Evolutionary conservation across 2,329 filamentous ascomycete species (phyloP).

Genomic region (Alternaria solani): DNA sequence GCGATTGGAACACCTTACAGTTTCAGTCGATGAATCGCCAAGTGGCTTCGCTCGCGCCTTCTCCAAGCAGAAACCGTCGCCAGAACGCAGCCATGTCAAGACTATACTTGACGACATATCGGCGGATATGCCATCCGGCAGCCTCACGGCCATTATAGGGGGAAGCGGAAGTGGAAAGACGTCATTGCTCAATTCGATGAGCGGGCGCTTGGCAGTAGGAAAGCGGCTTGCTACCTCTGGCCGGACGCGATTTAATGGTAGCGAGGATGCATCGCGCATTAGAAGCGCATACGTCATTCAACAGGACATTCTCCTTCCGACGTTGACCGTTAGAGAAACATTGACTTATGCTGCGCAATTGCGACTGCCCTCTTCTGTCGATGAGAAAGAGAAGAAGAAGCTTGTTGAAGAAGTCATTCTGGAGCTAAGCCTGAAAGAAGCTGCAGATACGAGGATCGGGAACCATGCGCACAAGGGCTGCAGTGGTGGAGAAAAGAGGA

Average conservation of each 20-base stretch:
- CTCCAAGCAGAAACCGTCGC: slow-evolving; percentile 37
- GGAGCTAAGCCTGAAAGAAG: slow-evolving; percentile 78
- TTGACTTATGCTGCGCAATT: slow-evolving; percentile 76
- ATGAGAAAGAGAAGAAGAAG: slow-evolving; percentile 63
- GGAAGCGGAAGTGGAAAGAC: slow-evolving; percentile 75
- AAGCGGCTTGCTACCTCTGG: slow-evolving; percentile 64
- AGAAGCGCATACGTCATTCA: slow-evolving; percentile 77
- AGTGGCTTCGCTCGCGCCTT: slow-evolving; percentile 34
- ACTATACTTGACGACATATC: slow-evolving; percentile 69
- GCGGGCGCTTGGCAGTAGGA: slow-evolving; percentile 69
- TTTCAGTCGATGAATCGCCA: slow-evolving; percentile 67
- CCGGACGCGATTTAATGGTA: slow-evolving; percentile 68
- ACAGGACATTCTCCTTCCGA: slow-evolving; percentile 76
- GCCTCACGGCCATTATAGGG: slow-evolving; percentile 77
- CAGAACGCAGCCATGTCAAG: slow-evolving; percentile 47
- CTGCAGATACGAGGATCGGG: slow-evolving; percentile 77
- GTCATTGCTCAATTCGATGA: slow-evolving; percentile 69
- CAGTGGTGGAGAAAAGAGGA: slow-evolving; percentile 79
- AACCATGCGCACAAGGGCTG: slow-evolving; percentile 76
- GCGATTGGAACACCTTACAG: slow-evolving; percentile 62
- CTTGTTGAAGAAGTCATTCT: slow-evolving; percentile 80
- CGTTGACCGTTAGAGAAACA: slow-evolving; percentile 78
- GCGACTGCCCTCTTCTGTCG: slow-evolving; percentile 70
- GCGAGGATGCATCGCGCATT: slow-evolving; percentile 57
- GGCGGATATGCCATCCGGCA: slow-evolving; percentile 70